Conservation (phyloP, 164 flowering plant genomes). For the Sextonia rubra region DNA sequence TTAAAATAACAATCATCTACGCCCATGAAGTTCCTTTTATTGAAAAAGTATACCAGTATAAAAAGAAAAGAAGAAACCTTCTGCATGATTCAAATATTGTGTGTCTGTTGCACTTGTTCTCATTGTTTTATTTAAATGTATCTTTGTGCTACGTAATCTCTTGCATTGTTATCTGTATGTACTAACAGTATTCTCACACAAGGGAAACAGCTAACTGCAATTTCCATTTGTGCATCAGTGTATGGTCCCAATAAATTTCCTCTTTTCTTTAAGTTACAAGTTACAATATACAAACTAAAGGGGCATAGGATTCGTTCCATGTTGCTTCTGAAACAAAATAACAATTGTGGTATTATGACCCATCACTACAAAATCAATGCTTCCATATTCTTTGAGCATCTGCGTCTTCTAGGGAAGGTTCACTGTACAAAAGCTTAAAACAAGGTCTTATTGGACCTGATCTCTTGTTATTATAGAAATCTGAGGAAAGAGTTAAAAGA, state of each 20-base stretch:
- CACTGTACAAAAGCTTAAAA: background rate
- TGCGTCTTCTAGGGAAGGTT: background rate
- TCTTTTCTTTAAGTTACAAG: background rate
- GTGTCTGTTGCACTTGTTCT: background rate
- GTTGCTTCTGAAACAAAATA: background rate
- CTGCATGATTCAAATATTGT: background rate
- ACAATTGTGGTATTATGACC: background rate
- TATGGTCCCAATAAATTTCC: background rate
- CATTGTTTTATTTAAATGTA: background rate
- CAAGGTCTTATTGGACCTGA: background rate
- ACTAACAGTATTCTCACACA: background rate
- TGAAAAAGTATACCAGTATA: no score
- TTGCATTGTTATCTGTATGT: background rate
- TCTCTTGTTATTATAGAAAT: background rate
- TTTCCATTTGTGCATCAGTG: background rate
- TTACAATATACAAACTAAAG: background rate
- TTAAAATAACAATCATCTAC: background rate
- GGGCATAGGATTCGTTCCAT: background rate
- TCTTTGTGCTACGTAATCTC: background rate
- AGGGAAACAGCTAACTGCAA: background rate
- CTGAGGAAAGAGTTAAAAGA: background rate
- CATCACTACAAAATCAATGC: background rate
- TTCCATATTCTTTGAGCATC: background rate
- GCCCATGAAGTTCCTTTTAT: background rate
- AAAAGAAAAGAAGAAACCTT: background rate